These are phyloP conservation scores for Penicillium griseofulvum DNA, from an alignment of 2,329 filamentous ascomycete genomes.

Conservation along the genomic window DNA sequence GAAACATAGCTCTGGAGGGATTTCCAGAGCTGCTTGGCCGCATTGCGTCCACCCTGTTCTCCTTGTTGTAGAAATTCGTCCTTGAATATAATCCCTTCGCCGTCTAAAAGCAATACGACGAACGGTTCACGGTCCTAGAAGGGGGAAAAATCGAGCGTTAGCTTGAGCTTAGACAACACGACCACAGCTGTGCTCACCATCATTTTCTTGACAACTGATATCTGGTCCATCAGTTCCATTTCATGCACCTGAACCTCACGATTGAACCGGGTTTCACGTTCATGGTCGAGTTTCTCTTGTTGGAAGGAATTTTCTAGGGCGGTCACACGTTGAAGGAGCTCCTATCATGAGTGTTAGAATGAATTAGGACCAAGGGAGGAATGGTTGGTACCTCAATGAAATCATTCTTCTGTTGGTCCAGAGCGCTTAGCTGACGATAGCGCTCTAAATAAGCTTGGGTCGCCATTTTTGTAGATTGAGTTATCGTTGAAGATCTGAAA, in stretches of 20 bases:
- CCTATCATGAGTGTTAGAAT: slow-evolving; percentile 34
- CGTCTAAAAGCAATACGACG: slow-evolving; percentile 55
- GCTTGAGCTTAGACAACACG: slow-evolving; percentile 1
- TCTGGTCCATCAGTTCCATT: slow-evolving; percentile 48
- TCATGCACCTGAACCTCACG: slow-evolving; percentile 49
- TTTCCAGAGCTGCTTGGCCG: slow-evolving; percentile 50
- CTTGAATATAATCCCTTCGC: slow-evolving; percentile 55
- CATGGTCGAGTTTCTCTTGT: slow-evolving; percentile 47
- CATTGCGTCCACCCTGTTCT: slow-evolving; percentile 53
- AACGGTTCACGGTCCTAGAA: slow-evolving; percentile 53
- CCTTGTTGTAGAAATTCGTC: slow-evolving; percentile 51
- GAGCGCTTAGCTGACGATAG: slow-evolving; percentile 44
- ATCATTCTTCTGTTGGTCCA: slow-evolving; percentile 49
- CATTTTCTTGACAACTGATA: slow-evolving; percentile 44
- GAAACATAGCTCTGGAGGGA: slow-evolving; percentile 46
- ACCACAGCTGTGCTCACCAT: slow-evolving; percentile 38
- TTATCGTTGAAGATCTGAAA: neutral
- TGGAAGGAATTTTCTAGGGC: slow-evolving; percentile 46
- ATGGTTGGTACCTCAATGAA: slow-evolving; percentile 45
- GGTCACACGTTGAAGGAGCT: slow-evolving; percentile 45
- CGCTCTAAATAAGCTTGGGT: slow-evolving; percentile 40
- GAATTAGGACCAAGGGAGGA: slow-evolving; percentile 9
- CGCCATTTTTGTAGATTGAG: slow-evolving; percentile 26
- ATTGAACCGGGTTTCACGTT: slow-evolving; percentile 49
- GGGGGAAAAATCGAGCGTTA: slow-evolving; percentile 9